Percentiles rank a stretch among this genome's conserved stretches.
phyloP scores from a whole-genome alignment of 768 basidiomycete species.

The Lyophyllum decastes region DNA sequence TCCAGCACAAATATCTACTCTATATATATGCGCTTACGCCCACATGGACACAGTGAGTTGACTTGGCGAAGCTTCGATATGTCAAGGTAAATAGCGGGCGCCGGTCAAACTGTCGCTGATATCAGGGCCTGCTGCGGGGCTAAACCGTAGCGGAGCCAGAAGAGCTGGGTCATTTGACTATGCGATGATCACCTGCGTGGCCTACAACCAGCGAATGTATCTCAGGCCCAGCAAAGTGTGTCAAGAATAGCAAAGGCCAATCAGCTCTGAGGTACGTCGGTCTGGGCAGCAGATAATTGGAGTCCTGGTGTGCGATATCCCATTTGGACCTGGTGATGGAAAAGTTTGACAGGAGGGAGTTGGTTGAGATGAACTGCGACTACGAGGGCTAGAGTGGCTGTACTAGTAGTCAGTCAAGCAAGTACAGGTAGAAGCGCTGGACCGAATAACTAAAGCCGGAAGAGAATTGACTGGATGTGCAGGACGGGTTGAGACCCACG shows the following conservation, averaged over 20 bases:
- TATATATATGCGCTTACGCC: not conserved
- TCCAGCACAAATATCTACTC: not conserved
- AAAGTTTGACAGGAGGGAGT: not conserved
- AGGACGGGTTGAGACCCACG: not conserved
- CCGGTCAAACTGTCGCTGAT: not conserved
- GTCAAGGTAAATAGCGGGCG: not conserved
- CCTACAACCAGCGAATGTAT: not conserved
- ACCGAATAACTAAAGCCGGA: not conserved
- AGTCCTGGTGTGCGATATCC: no score
- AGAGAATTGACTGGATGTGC: not conserved
- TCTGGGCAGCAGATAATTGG: constrained; percentile 6
- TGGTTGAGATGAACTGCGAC: not conserved
- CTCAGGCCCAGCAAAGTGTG: not conserved
- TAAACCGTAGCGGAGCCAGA: constrained; percentile 2
- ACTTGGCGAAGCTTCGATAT: not conserved
- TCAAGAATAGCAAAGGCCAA: constrained; percentile 11
- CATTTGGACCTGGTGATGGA: constrained; percentile 8
- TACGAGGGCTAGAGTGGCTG: not conserved
- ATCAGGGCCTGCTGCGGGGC: constrained; percentile 2
- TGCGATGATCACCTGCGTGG: not conserved
- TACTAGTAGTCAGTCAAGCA: not conserved
- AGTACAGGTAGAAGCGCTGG: not conserved
- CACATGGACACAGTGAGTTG: not conserved
- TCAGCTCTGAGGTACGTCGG: not conserved
- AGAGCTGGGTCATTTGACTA: constrained; percentile 10